phyloP scores from a whole-genome alignment of 306 rosid genomes.

The Cyamopsis tetragonoloba region DNA sequence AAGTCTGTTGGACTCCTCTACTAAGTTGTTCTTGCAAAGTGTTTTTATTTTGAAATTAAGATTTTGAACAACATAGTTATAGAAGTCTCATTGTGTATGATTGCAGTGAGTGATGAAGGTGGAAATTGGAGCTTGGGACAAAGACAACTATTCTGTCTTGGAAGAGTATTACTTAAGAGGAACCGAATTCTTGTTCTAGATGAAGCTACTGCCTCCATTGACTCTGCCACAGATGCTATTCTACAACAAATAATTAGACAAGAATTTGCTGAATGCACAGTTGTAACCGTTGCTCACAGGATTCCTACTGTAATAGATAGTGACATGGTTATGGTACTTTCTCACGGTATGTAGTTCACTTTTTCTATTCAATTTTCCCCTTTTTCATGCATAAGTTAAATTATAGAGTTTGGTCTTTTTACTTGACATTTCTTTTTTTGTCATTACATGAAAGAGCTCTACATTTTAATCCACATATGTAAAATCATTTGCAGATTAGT shows the following conservation, averaged over 20 bases:
- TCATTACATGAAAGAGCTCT: too few relatives aligned
- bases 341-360: constrained; percentile 47
- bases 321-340: constrained; percentile 84
- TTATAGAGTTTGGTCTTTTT: too few relatives aligned
- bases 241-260: constrained; percentile 58
- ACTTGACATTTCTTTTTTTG: too few relatives aligned
- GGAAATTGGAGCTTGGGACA: constrained; percentile 89
- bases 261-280: constrained; percentile 71
- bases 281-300: constrained; percentile 73
- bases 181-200: constrained; percentile 70
- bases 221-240: constrained; percentile 64
- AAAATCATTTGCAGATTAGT: too few relatives aligned
- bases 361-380: background rate
- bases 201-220: constrained; percentile 85
- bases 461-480: too few relatives aligned
- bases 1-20: constrained; percentile 56
- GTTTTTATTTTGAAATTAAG: background rate
- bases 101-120: constrained; percentile 77
- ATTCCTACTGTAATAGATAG: constrained; percentile 81
- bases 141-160: constrained; percentile 72
- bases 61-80: background rate
- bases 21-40: constrained; percentile 30
- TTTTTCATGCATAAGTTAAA: too few relatives aligned
- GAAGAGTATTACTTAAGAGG: constrained; percentile 71
- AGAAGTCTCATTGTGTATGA: constrained; percentile 3